Evolutionary conservation across 495 filamentous ascomycete species (phyloP).

Genomic region (Neurospora sp.): DNA sequence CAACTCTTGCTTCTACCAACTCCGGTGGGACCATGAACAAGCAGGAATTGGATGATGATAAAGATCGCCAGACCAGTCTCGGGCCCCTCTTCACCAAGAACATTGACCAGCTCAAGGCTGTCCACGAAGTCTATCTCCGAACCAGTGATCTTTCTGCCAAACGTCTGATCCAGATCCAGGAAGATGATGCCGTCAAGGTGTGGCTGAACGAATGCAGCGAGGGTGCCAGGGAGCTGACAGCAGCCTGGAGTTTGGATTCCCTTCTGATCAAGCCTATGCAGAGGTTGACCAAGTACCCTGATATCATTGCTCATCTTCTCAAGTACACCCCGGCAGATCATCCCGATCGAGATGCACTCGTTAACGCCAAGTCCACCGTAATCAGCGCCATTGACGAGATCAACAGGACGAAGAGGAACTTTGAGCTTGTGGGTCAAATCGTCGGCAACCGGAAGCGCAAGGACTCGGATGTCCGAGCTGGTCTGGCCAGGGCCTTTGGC

Average conservation of each 20-base stretch:
- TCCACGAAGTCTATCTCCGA: conserved; percentile 76
- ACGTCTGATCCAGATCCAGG: conserved; percentile 61
- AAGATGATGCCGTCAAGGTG: conserved; percentile 63
- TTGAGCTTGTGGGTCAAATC: conserved; percentile 79
- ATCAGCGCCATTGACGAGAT: conserved; percentile 70
- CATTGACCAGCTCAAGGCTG: conserved; percentile 67
- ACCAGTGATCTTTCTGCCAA: conserved; percentile 79
- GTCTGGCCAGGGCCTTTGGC: conserved; percentile 77
- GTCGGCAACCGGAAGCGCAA: conserved; percentile 70
- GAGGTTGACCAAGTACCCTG: conserved; percentile 81
- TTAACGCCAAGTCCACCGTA: conserved; percentile 51
- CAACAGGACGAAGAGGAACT: conserved; percentile 85
- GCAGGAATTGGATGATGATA: conserved; percentile 34
- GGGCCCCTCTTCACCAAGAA: conserved; percentile 69
- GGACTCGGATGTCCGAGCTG: conserved; percentile 75
- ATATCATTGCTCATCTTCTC: conserved; percentile 67
- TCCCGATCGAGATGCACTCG: conserved; percentile 62
- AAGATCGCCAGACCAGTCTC: conserved; percentile 64
- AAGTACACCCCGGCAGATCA: conserved; percentile 71
- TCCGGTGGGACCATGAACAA: conserved; percentile 17
- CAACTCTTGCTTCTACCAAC: conserved; percentile 19
- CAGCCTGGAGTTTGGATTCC: conserved; percentile 88
- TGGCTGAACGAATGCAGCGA: conserved; percentile 89
- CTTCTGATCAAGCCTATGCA: conserved; percentile 93
- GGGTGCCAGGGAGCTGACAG: conserved; percentile 78